phyloP scores from a whole-genome alignment of 192 early-diverging fungal species.

The Linnemannia zychae region DNA sequence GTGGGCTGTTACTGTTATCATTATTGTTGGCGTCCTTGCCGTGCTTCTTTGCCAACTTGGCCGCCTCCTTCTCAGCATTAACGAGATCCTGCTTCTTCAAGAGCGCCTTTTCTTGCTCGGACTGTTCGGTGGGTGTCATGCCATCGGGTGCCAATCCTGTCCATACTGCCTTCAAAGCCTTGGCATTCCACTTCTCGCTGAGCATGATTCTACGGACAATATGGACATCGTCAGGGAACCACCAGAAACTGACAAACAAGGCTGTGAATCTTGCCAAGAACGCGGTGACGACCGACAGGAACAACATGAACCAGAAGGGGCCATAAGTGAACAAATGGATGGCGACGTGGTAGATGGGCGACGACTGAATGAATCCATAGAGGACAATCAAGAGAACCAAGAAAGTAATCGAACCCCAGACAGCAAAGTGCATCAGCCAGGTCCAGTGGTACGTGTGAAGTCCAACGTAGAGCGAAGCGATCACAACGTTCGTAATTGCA shows the following conservation, averaged over 20 bases:
- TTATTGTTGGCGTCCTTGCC: slow-evolving; percentile 2
- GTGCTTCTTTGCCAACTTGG: slow-evolving; percentile 28
- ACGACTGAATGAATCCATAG: slow-evolving; percentile 70
- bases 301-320: slow-evolving; percentile 81
- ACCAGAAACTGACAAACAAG: slow-evolving; percentile 76
- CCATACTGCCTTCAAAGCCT: slow-evolving; percentile 26
- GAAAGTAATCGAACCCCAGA: slow-evolving; percentile 76
- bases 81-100: slow-evolving; percentile 39
- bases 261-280: slow-evolving; percentile 79
- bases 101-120: slow-evolving; percentile 50
- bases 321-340: slow-evolving; percentile 71
- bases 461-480: slow-evolving; percentile 84
- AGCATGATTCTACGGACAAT: slow-evolving; percentile 70
- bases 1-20: background rate
- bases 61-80: slow-evolving; percentile 21
- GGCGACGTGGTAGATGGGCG: slow-evolving; percentile 79
- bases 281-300: slow-evolving; percentile 76
- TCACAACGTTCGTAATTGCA: slow-evolving; percentile 82
- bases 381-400: slow-evolving; percentile 76
- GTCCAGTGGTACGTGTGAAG: slow-evolving; percentile 91
- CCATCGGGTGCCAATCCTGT: slow-evolving; percentile 46
- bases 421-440: slow-evolving; percentile 74
- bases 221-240: slow-evolving; percentile 75
- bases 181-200: slow-evolving; percentile 41
- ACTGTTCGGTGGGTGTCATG: slow-evolving; percentile 34